Evolutionary conservation across 805 yeast genomes (phyloP), one percentile per base, ranked within the genome.

Genomic region (Helenozyma rhizophorensis): DNA sequence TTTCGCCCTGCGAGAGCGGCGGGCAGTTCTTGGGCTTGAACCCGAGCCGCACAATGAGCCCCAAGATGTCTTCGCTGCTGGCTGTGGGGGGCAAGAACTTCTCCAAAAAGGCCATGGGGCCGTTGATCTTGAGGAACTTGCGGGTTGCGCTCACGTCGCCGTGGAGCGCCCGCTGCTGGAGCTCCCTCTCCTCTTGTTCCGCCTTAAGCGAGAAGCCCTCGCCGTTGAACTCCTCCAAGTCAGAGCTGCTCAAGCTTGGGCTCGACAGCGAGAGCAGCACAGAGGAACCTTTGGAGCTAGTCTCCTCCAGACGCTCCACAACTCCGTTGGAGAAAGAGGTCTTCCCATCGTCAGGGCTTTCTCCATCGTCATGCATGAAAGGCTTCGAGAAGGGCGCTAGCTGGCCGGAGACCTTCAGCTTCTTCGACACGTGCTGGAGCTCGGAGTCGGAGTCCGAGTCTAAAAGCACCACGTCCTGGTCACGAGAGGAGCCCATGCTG

Each of bases 31-130:
- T 51, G 34, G 68, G 53, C 43, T 53, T 39, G 48, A 74, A 86
- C 1, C 96, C 96, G 15, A 88, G 53, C 24, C 80, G 59, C 29
- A 75, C 65, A 9, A 83, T 73, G 30, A 83, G 59, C 28, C 62
- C 64, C 19, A 78, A 52, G 4, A 84, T 65, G 44, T 81, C 81
- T 11, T 74, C 68, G 4, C 76, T 67, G 14, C 73, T 65, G 15
- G 86, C 79, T 4, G 72, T 71, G 2, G 70, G 68, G 2, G 89
- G 84, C 13, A 85, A 54, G 40, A 74, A 82, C 29, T 66, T 64
- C 35, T 76, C 76, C 27, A 86, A 53, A 47, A 87, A 87, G 36
- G 60, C 54, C 39, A 68, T 58, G 21, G 74, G 65, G 0, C 96
- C 96, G 37, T 73, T 54, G 3, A 59, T 52, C 47, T 81, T 82